Conservation (phyloP, 2,329 filamentous ascomycete genomes). For the Stemphylium vesicarium region DNA sequence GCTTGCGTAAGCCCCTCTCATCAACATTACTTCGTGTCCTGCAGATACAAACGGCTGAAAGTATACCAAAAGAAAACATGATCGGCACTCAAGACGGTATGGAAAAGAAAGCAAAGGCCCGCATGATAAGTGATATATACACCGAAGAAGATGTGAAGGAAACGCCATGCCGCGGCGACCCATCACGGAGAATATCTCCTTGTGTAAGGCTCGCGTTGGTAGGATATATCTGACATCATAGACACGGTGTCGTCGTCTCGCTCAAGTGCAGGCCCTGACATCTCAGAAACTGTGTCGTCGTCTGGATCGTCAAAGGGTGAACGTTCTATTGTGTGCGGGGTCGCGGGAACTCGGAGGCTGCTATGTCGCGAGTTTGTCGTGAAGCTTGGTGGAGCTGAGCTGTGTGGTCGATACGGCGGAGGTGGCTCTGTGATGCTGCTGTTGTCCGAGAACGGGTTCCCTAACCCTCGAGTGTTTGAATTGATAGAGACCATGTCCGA, state of each 20-base stretch:
- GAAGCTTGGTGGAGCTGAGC: slow-evolving; percentile 37
- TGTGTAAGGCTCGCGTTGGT: slow-evolving; percentile 25
- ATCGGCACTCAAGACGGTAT: no score
- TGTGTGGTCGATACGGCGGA: slow-evolving; percentile 46
- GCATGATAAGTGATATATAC: slow-evolving; percentile 16
- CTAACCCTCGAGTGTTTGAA: slow-evolving; percentile 29
- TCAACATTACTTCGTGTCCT: no score
- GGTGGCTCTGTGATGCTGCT: slow-evolving; percentile 42
- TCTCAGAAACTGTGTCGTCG: slow-evolving; percentile 37
- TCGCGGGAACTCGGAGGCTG: slow-evolving; percentile 32
- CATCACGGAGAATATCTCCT: not conserved
- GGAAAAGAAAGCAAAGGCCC: no score
- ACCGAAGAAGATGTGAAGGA: not conserved
- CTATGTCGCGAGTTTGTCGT: slow-evolving; percentile 40
- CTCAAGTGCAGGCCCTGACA: slow-evolving; percentile 30
- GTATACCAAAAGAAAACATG: not conserved
- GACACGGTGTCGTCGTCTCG: slow-evolving; percentile 33
- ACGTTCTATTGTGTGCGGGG: slow-evolving; percentile 27
- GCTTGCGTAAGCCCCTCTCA: not conserved
- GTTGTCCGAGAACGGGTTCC: slow-evolving; percentile 41
- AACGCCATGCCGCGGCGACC: not conserved
- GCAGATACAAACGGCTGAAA: not conserved
- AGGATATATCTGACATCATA: slow-evolving; percentile 42
- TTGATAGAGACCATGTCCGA: slow-evolving; percentile 44
- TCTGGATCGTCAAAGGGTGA: slow-evolving; percentile 47